phyloP scores from a whole-genome alignment of 768 basidiomycete species.

The Arthromyces matolae region DNA sequence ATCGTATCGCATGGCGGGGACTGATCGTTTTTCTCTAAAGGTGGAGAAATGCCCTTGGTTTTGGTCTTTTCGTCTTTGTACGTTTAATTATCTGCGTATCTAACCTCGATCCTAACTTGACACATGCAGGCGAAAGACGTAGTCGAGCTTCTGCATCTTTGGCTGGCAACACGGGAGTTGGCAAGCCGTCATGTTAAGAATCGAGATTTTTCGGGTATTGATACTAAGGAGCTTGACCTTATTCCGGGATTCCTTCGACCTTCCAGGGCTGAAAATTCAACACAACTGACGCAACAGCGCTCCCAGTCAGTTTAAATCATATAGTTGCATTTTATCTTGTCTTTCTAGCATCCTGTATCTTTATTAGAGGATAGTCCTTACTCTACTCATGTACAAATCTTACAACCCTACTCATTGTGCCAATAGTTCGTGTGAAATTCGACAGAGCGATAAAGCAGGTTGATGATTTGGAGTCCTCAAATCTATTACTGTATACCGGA shows the following conservation, averaged over 20 bases:
- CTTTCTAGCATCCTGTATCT: no score
- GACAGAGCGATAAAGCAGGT: background rate
- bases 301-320: background rate
- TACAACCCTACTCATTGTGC: background rate
- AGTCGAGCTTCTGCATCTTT: conserved; percentile 62
- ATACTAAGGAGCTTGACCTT: conserved; percentile 61
- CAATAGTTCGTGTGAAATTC: background rate
- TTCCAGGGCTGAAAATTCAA: no score
- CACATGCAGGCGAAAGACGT: conserved; percentile 58
- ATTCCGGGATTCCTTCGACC: conserved; percentile 30
- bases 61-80: conserved; percentile 67
- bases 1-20: no score
- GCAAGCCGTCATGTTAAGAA: conserved; percentile 66
- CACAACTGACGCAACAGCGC: background rate
- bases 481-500: conserved; percentile 34
- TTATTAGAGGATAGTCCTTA: no score
- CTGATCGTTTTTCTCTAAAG: conserved; percentile 19
- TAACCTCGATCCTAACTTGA: background rate
- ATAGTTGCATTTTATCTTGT: no score
- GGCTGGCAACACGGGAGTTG: conserved; percentile 67
- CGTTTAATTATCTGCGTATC: conserved; percentile 16
- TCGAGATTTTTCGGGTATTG: conserved; percentile 71
- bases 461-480: background rate
- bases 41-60: conserved; percentile 68
- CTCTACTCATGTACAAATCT: no score